Evolutionary conservation across 371 early-diverging fungal genomes (phyloP).

Genomic region (Rhizomucor pusillus): DNA sequence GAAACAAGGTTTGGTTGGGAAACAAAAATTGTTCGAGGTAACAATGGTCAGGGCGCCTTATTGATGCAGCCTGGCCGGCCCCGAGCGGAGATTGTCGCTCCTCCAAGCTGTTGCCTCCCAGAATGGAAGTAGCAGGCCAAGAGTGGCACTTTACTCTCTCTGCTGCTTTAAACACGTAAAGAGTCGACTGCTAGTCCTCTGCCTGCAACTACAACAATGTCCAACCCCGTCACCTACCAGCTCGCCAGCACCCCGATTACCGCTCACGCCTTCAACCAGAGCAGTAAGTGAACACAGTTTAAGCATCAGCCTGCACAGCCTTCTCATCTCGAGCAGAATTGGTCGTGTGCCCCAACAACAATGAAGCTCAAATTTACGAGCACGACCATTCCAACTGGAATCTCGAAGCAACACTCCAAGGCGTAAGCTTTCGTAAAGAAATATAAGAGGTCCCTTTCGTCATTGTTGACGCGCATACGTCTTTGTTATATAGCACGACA

Average conservation of each 20-base stretch:
- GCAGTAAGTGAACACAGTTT: conserved; percentile 41
- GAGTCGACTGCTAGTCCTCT: conserved; percentile 19
- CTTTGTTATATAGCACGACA: conserved; percentile 75
- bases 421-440: conserved; percentile 43
- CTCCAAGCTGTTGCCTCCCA: too few relatives aligned
- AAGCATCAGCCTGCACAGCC: not conserved
- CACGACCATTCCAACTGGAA: conserved; percentile 61
- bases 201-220: conserved; percentile 24
- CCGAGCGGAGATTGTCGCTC: not conserved
- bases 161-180: not conserved
- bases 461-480: not conserved
- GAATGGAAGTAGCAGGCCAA: too few relatives aligned
- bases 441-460: not conserved
- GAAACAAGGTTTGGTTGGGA: not conserved
- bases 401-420: conserved; percentile 69
- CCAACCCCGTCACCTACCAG: conserved; percentile 59
- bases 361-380: conserved; percentile 87
- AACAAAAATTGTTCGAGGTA: not conserved
- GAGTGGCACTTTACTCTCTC: too few relatives aligned
- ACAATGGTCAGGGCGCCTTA: not conserved
- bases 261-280: conserved; percentile 90
- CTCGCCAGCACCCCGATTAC: conserved; percentile 78
- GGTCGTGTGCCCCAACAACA: conserved; percentile 87
- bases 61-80: not conserved
- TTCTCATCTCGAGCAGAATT: conserved; percentile 60